These are phyloP conservation scores for Dothiorella sarmentorum DNA, from an alignment of 2,329 filamentous ascomycete genomes.

Conservation along the genomic window DNA sequence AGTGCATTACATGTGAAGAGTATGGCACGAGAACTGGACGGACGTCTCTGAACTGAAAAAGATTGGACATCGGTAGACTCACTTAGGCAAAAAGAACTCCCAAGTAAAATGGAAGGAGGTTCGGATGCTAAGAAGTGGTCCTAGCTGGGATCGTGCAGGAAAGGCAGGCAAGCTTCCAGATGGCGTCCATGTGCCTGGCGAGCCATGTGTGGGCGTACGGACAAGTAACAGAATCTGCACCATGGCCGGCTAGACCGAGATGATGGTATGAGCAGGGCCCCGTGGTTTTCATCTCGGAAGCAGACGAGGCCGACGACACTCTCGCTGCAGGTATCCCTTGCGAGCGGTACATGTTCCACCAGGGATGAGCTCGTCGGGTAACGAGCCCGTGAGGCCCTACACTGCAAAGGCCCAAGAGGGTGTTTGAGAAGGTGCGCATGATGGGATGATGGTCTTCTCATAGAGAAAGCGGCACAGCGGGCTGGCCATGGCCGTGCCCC, in stretches of 20 bases:
- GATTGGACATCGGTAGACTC: neutral
- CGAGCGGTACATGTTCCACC: neutral
- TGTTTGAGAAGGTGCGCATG: no score
- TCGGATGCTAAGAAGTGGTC: neutral
- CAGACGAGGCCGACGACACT: neutral
- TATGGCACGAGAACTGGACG: neutral
- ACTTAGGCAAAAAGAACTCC: neutral
- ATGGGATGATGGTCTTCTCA: neutral
- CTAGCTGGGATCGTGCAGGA: neutral
- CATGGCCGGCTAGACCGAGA: neutral
- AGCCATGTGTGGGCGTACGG: neutral
- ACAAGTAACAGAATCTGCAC: neutral
- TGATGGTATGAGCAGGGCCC: neutral
- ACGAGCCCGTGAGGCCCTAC: neutral
- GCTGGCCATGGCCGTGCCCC: neutral
- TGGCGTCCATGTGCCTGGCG: constrained; percentile 5
- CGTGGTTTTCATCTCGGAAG: neutral
- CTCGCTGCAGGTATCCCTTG: neutral
- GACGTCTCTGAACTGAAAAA: neutral
- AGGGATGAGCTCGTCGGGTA: neutral
- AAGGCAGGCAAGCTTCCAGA: neutral
- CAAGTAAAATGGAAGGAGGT: neutral
- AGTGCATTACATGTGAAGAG: neutral
- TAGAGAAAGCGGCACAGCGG: neutral
- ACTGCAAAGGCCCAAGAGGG: no score